Evolutionary conservation across 2,329 filamentous ascomycete species (phyloP), one percentile per base, ranked within the genome.

Genomic region (Apiospora rasikravindrae): DNA sequence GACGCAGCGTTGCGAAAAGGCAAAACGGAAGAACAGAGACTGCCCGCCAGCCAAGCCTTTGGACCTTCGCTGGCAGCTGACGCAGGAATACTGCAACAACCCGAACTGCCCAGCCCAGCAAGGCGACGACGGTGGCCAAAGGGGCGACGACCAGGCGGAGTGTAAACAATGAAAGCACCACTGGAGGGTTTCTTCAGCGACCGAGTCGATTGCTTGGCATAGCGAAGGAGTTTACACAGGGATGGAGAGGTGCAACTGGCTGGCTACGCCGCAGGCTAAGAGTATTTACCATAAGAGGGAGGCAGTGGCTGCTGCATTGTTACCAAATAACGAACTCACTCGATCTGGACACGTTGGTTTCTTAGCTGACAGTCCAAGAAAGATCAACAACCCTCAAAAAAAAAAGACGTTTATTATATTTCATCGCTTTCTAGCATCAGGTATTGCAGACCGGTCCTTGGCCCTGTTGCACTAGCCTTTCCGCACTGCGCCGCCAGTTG

Each of bases 1-100:
- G 29, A 61, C 53, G 29, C 53, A 61, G 16, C 29, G 53, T 37
- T 61, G 53, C 29, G 53, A 61, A 61, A 61, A 61, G 53, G 53
- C 53, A 37, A 61, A 37, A 16, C 33, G 53, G 16, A 61, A 61
- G 19, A 61, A 37, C 53, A 33, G 53, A 37, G 53, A 61, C 26
- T 61, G 53, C 26, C 29, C 53, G 8, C 53, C 53, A 19, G 29
- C 53, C 16, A 61, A 61, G 53, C 53, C 53, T 16, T 22, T 61
- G 29, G 53, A 61, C 37, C 53, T 61, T 22, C 53, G 53, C 53
- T 61, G 53, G 53, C 53, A 61, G 53, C 29, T 61, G 8, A 61
- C 29, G 16, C 26, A 61, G 7, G 53, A 61, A 29, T 61, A 61
- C 10, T 61, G 53, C 29, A 33, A 61, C 53, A 61, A 37, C 53